phyloP scores from a whole-genome alignment of 345 rosid species.

The Alliaria petiolata region DNA sequence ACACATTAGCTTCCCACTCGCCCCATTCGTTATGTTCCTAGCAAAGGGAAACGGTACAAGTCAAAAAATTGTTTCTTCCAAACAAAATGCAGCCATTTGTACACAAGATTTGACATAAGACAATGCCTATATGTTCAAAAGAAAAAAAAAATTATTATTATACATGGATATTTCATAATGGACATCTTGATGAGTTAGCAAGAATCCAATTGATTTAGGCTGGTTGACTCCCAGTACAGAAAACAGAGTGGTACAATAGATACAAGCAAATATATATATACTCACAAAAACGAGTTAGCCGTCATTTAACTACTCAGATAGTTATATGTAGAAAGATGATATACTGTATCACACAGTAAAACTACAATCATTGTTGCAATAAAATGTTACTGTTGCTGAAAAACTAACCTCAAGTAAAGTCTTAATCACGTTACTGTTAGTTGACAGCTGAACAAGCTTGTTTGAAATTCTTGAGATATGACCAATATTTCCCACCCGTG shows the following conservation, averaged over 20 bases:
- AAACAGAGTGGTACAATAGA: neutral
- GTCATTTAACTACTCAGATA: neutral
- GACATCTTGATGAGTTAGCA: neutral
- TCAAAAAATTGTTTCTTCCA: neutral
- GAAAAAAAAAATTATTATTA: neutral
- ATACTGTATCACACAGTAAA: neutral
- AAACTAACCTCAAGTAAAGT: conserved; percentile 65
- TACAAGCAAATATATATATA: neutral
- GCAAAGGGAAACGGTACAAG: neutral
- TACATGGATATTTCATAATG: neutral
- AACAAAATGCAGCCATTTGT: conserved; percentile 7
- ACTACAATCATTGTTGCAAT: neutral
- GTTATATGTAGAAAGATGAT: neutral
- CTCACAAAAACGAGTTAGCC: neutral
- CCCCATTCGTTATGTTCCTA: conserved; percentile 81
- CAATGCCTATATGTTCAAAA: neutral
- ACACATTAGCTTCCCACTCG: conserved; percentile 69
- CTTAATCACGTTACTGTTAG: conserved; percentile 57
- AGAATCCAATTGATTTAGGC: neutral
- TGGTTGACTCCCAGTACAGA: neutral
- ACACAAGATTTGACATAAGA: neutral
- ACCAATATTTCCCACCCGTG: conserved; percentile 90
- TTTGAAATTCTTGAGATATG: conserved; percentile 84
- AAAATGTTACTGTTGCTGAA: neutral
- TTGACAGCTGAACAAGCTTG: conserved; percentile 74